Evolutionary conservation across 2,329 filamentous ascomycete species (phyloP), one percentile per base, ranked within the genome.

Genomic region (Bertia moriformis): DNA sequence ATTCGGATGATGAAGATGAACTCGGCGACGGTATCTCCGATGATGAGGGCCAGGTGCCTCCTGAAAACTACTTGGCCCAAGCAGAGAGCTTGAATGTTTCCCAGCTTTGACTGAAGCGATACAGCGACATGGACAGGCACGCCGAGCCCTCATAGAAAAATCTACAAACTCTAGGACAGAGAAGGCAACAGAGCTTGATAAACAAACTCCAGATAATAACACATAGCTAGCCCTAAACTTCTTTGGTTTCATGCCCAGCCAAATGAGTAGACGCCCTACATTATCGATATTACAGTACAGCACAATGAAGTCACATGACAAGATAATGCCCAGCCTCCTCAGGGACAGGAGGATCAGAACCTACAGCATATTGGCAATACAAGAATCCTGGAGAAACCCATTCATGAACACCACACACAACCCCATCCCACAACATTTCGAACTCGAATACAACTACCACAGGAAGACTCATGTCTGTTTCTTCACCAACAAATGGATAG

Each of bases 401-500:
- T 45, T 43, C 22, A 44, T 32, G 22, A 41, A 39, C 7, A 50
- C 48, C 3, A 53, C 45, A 19, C 41, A 52, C 38, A 43, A 52
- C 42, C 45, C 41, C 43, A 44, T 44, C 10, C 42, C 44, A 42
- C 17, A 41, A 38, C 30, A 37, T 15, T 51, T 50, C 38, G 35
- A 51, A 19, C 41, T 49, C 7, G 48, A 38, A 42, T 48, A 41
- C 42, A 41, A 38, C 15, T 30, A 39, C 10, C 32, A 43, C 39
- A 43, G 42, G 22, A 40, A 33, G 10, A 41, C 48, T 5, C 33
- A 45, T 40, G 44, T 49, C n/a, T 53, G 43, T 39, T 49, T 50
- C 38, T 52, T 49, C 37, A 38, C 52, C 10, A 51, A 49, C 29
- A 52, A 49, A 39, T 42, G 37, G 19, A 38, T 49, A 33, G 45